Base-by-base conservation (phyloP, 2,329 filamentous ascomycete genomes). In the Stagonosporopsis cucurbitacearum region DNA sequence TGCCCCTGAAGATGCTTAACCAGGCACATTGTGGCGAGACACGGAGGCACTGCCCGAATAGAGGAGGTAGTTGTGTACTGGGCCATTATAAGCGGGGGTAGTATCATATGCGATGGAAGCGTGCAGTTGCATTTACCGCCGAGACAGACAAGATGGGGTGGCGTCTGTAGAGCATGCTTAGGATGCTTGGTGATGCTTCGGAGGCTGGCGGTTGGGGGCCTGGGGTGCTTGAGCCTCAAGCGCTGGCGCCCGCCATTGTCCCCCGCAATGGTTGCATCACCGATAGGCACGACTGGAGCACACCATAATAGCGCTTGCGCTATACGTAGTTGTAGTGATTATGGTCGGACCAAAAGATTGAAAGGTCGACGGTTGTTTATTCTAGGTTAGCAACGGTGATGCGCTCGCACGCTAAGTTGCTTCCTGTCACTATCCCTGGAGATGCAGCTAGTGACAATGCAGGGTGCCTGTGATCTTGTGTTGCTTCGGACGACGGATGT, bases 101-200 rank as follows among this genome's bases (percentile, higher is more conserved):
- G 26, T 51, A 50, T 40, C 22, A 35, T 12, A 36, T 47, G 20
- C 42, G 25, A 30, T 13, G 22, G 25, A 32, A 13, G 19, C 44
- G 42, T 17, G 20, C 40, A 19, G 22, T 25, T 6, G 32, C 28
- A 17, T 2, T 4, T 37, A 32, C 32, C 15, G 36, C 33, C 43
- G 25, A 52, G 43, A 54, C 40, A 47, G 19, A 30, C 20, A 13
- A 47, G 19, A 43, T 47, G 36, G 26, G n/a, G n/a, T 30, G 37
- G 50, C 48, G 25, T 20, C 36, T 20, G 28, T 32, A 37, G 30
- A 60, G 49, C 53, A 54, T 54, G 59, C 59, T 61, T 59, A 55
- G 37, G 36, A 57, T 46, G 57, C 55, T 62, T 60, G 41, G 46
- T 39, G 44, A 28, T 40, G 54, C 54, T 53, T 49, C 47, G 47